These are phyloP conservation scores for Aureobasidium zeae DNA, from an alignment of 2,329 filamentous ascomycete species.

Conservation along the genomic window DNA sequence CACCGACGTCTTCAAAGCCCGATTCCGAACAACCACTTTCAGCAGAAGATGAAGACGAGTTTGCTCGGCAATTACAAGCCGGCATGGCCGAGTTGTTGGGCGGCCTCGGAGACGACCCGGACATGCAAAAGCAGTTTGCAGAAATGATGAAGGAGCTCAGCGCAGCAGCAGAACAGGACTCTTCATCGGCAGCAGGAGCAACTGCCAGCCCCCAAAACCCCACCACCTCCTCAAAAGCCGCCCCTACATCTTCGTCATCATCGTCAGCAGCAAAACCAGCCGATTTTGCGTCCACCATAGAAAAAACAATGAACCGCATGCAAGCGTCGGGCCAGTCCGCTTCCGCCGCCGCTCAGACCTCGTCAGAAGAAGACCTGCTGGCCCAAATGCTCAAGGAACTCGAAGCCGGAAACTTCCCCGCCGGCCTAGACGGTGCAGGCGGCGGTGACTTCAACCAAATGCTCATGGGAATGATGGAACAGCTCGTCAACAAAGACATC, in stretches of 20 bases:
- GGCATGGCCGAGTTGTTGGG: constrained; percentile 80
- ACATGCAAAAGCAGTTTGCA: constrained; percentile 72
- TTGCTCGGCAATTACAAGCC: constrained; percentile 76
- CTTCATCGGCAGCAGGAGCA: constrained; percentile 23
- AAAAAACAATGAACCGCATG: constrained; percentile 93
- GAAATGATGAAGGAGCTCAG: constrained; percentile 64
- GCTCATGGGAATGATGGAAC: constrained; percentile 97
- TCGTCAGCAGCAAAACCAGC: constrained; percentile 25
- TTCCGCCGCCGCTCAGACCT: constrained; percentile 48
- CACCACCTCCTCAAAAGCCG: constrained; percentile 19
- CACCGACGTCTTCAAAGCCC: constrained; percentile 20
- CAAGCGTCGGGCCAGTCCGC: constrained; percentile 78
- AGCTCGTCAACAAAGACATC: constrained; percentile 96
- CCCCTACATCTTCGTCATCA: constrained; percentile 18
- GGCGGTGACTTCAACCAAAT: constrained; percentile 92
- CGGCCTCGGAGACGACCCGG: constrained; percentile 51
- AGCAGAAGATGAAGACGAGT: constrained; percentile 59
- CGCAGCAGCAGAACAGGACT: constrained; percentile 28
- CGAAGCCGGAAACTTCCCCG: constrained; percentile 51
- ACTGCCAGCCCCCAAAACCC: constrained; percentile 18
- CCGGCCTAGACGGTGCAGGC: constrained; percentile 40
- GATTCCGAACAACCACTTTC: constrained; percentile 21
- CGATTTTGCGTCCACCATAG: constrained; percentile 91
- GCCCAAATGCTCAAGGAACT: constrained; percentile 89
- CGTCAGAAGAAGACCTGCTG: constrained; percentile 65